Conservation (phyloP, 2,329 filamentous ascomycete species). For the Penicillium digitatum region DNA sequence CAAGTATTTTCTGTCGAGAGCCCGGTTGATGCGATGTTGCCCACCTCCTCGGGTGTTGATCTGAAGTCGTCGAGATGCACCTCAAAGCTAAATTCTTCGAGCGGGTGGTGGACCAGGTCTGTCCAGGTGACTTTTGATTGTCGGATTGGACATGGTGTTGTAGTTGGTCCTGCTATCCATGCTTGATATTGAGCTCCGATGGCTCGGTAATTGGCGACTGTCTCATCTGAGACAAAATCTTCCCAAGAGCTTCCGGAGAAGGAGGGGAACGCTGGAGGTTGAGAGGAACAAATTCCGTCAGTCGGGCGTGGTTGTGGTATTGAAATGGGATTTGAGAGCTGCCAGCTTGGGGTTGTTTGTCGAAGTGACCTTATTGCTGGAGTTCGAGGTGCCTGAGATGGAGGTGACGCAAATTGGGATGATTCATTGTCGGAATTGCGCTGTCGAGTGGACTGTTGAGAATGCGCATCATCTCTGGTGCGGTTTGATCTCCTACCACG, state of each 20-base stretch:
- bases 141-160: not conserved
- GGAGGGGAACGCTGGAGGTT: fast-evolving
- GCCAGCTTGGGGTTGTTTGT: not conserved
- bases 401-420: not conserved
- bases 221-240: not conserved
- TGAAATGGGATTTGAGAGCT: not conserved
- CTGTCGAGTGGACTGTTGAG: not conserved
- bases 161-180: not conserved
- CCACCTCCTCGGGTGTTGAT: not conserved
- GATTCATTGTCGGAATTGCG: not conserved
- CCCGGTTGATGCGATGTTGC: not conserved
- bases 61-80: not conserved
- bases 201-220: not conserved
- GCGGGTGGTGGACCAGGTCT: not conserved
- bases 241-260: not conserved
- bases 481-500: not conserved
- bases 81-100: not conserved
- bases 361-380: not conserved
- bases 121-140: not conserved
- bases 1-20: not conserved
- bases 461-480: not conserved
- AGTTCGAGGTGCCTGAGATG: not conserved
- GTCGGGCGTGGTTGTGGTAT: not conserved
- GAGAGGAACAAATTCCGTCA: no score
- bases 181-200: not conserved